These are phyloP conservation scores for Starmerella tilneyi DNA, from an alignment of 805 yeast genomes.

Conservation along the genomic window DNA sequence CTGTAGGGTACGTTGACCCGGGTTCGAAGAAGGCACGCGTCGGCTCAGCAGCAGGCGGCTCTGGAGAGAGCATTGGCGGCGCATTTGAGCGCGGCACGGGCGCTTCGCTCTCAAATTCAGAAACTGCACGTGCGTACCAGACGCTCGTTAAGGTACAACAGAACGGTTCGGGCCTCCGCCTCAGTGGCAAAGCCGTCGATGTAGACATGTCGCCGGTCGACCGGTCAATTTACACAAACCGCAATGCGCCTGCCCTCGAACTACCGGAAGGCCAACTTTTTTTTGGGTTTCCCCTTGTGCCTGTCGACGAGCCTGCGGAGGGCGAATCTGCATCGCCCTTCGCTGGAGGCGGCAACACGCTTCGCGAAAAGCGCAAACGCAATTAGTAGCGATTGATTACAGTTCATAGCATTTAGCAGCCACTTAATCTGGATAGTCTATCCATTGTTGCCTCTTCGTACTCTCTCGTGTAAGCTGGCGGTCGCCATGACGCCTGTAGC, in stretches of 20 bases:
- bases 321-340: constrained; percentile 34
- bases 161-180: constrained; percentile 14
- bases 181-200: constrained; percentile 22
- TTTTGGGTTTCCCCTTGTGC: constrained; percentile 78
- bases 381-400: background rate
- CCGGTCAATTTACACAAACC: constrained; percentile 20
- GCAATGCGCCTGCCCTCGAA: constrained; percentile 51
- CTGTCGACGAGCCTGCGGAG: constrained; percentile 33
- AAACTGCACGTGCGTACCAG: constrained; percentile 10
- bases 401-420: background rate
- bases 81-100: constrained; percentile 3
- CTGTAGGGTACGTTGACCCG: constrained; percentile 87
- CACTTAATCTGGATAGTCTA: background rate
- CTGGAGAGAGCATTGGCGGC: constrained; percentile 2
- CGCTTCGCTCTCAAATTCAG: constrained; percentile 1
- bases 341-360: constrained; percentile 62
- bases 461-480: constrained; percentile 2
- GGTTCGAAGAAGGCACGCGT: constrained; percentile 11
- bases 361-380: constrained; percentile 62
- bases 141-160: constrained; percentile 2
- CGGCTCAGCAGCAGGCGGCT: constrained; percentile 4
- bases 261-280: constrained; percentile 81
- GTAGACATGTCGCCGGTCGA: constrained; percentile 20
- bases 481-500: constrained; percentile 2
- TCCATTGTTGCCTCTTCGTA: constrained; percentile 10